Conservation (phyloP, 164 flowering plant species). For the Vitis rotundifolia region DNA sequence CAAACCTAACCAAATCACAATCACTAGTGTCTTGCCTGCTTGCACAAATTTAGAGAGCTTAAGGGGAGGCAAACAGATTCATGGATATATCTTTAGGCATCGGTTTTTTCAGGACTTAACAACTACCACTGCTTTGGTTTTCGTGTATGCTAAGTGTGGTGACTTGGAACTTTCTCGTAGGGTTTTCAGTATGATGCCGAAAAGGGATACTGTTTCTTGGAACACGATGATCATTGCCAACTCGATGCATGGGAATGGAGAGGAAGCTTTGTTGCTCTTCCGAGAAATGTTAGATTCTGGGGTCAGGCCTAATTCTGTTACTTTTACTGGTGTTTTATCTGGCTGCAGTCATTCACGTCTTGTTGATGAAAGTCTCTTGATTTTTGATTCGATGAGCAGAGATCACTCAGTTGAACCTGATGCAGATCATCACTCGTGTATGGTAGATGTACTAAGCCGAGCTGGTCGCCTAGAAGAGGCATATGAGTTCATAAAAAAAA, state of each 20-base stretch:
- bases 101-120: constrained; percentile 30
- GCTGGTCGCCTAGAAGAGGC: constrained; percentile 59
- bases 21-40: constrained; percentile 48
- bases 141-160: constrained; percentile 70
- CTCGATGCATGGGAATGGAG: constrained; percentile 65
- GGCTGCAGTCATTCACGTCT: constrained; percentile 62
- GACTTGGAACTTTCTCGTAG: constrained; percentile 35
- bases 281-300: constrained; percentile 47
- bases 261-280: constrained; percentile 46
- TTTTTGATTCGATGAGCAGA: constrained; percentile 46
- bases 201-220: constrained; percentile 57
- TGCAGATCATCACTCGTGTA: constrained; percentile 54
- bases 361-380: constrained; percentile 42
- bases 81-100: constrained; percentile 42
- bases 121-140: constrained; percentile 44
- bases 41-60: constrained; percentile 45
- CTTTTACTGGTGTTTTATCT: constrained; percentile 53
- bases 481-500: constrained; percentile 44
- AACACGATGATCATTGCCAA: constrained; percentile 63
- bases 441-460: constrained; percentile 63
- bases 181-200: constrained; percentile 38
- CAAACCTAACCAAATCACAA: constrained; percentile 53
- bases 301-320: constrained; percentile 50
- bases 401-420: constrained; percentile 46
- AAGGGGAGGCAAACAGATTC: constrained; percentile 51